Base-by-base conservation (phyloP, 139 green algal species). In the Volvox africanus region DNA sequence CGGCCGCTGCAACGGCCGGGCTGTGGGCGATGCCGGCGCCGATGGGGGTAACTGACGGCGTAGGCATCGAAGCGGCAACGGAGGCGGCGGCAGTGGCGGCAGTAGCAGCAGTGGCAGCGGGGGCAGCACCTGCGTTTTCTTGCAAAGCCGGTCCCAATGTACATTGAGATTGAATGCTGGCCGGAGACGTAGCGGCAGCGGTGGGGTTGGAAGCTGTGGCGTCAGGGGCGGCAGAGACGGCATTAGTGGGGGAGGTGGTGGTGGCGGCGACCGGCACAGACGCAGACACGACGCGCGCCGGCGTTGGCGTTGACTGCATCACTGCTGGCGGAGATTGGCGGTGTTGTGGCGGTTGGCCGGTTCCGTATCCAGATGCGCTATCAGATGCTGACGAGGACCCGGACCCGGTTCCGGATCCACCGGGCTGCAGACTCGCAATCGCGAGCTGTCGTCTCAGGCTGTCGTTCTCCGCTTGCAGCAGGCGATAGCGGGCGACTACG, bases 401-500 rank as follows among this genome's bases (percentile, higher is more conserved):
- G 5, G 44, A 55, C 9, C 28, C 73, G 18, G 26, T 14, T n/a
- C 73, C 26, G 18, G 73, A 33, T 21, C 35, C 73, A 2, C 28
- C 24, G 19, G 32, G 77, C 77, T 19, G 77, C 77, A 61, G 32
- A 18, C 77, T 50, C 28, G 55, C 55, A 19, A 19, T 18, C 18
- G 61, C n/a, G 21, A 87, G 81, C 22, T 37, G 81, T 32, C 61
- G 81, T 2, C 55, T 91, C 18, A 97, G 88, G 13, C 96, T 89
- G 1, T 28, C n/a, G 75, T 87, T 87, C n/a, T 87, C 81, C 16
- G 17, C 16, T 55, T 87, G 81, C 44, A 87, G 81, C 61, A 33
- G 61, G 61, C 81, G 81, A 55, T 62, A 77, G 28, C 61, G 61
- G 61, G 14, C 28, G 22, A 97, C 96, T 1, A 94, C 93, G 80